Base-by-base conservation (phyloP, 768 basidiomycete species). In the Paxillus rubicundulus region DNA sequence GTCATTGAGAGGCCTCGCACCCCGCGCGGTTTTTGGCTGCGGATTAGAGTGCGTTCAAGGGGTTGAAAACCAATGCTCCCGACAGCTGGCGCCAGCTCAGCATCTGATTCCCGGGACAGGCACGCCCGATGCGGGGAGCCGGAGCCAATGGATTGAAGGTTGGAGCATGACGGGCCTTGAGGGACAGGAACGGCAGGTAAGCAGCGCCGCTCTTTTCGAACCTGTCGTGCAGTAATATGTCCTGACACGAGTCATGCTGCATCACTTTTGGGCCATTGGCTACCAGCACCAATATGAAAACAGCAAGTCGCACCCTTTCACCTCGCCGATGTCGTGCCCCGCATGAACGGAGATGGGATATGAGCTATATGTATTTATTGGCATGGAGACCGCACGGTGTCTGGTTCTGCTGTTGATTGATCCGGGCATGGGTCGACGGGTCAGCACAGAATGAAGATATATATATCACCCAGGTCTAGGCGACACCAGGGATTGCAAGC, bases 21-120 rank as follows among this genome's bases (percentile, higher is more conserved):
- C 45, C 50, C 40, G 20, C 42, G 51, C 51, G 56, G 57, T 59
- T 58, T 39, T 30, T 41, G 38, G 5, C 45, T 42, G 38, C 49
- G 36, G 63, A 54, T 48, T 57, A 5, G 45, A 33, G 42, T 40
- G 49, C 48, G 33, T 34, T 65, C 67, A 54, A 50, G 53, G 52
- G 45, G n/a, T 20, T 45, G 47, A 42, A 39, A 54, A 54, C 46
- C 41, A 48, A 55, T 47, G 53, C 40, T 28, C 50, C 51, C 55
- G 55, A 56, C 18, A n/a, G 37, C 30, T 42, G 47, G 32, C 18
- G 40, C 27, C 40, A 41, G 10, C 42, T 45, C 34, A 41, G 60
- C 50, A 56, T 36, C 50, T 58, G 57, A 60, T 53, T 62, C 57
- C 56, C 63, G 48, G 42, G 66, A 66, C 37, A 54, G 58, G 58